A percentile compares a stretch with the other conserved stretches of the same genome.
These are phyloP conservation scores for Suillus luteus DNA, from an alignment of 768 basidiomycete genomes.

Conservation along the genomic window DNA sequence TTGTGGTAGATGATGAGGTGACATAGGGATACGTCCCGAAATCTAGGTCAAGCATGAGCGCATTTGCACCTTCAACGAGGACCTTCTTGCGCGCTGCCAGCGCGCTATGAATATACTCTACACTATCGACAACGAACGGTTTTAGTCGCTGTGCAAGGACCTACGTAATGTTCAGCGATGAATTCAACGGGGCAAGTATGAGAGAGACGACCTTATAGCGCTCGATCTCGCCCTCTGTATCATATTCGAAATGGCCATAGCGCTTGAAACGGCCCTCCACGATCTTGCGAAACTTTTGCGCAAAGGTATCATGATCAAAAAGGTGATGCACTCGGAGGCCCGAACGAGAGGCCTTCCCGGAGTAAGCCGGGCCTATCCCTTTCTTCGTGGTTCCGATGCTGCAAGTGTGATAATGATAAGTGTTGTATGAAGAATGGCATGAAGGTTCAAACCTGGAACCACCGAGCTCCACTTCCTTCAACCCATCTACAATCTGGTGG, in stretches of 20 bases:
- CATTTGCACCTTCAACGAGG: slow-evolving; percentile 97
- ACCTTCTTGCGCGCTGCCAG: slow-evolving; percentile 74
- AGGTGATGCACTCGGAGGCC: slow-evolving; percentile 96
- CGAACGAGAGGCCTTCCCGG: slow-evolving; percentile 94
- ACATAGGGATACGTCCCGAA: slow-evolving; percentile 98
- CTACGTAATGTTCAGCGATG: slow-evolving; percentile 38
- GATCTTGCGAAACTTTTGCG: slow-evolving; percentile 88
- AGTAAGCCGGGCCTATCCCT: slow-evolving; percentile 98
- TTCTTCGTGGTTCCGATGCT: slow-evolving; percentile 98
- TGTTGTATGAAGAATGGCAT: background rate
- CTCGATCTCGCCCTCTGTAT: slow-evolving; percentile 93
- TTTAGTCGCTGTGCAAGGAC: slow-evolving; percentile 78
- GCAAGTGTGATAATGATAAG: slow-evolving; percentile 10
- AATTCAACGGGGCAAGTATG: background rate
- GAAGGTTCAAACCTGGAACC: slow-evolving; percentile 62
- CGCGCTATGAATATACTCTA: slow-evolving; percentile 82
- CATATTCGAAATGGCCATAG: slow-evolving; percentile 97
- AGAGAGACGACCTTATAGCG: slow-evolving; percentile 76
- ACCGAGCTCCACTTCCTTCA: slow-evolving; percentile 97
- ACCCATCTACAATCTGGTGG: slow-evolving; percentile 98
- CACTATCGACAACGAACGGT: slow-evolving; percentile 89
- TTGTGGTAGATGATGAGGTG: slow-evolving; percentile 89
- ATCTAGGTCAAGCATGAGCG: slow-evolving; percentile 97
- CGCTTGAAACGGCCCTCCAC: slow-evolving; percentile 98
- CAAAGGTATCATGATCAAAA: slow-evolving; percentile 84